phyloP scores from a whole-genome alignment of 1,139 yeast species.

The Debaryomyces fabryi region DNA sequence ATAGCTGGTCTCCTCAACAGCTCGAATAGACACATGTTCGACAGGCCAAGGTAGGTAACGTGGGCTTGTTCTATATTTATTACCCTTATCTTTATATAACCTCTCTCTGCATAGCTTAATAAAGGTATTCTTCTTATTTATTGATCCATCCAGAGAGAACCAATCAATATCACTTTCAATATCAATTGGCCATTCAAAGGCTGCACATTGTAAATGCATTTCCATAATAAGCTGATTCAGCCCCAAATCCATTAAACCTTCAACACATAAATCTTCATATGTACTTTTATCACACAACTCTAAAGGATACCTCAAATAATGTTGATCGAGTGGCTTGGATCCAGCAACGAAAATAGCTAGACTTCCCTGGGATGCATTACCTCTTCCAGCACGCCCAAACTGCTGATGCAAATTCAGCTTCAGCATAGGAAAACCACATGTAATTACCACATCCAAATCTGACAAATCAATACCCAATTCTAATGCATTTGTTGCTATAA shows the following conservation, averaged over 20 bases:
- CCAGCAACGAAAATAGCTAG: constrained; percentile 84
- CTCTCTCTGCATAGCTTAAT: constrained; percentile 44
- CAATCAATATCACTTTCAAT: constrained; percentile 55
- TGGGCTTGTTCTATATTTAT: constrained; percentile 61
- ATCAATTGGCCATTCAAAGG: constrained; percentile 74
- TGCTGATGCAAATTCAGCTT: constrained; percentile 90
- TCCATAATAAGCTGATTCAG: constrained; percentile 55
- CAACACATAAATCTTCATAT: constrained; percentile 50
- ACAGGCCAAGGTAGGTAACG: constrained; percentile 82
- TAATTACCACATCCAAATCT: constrained; percentile 83
- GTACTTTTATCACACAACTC: constrained; percentile 51
- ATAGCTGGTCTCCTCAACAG: constrained; percentile 74
- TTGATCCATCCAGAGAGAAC: constrained; percentile 37
- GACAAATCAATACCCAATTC: constrained; percentile 96
- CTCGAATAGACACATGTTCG: constrained; percentile 71
- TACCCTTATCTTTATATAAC: constrained; percentile 50
- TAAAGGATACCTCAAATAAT: constrained; percentile 72
- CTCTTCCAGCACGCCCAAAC: constrained; percentile 93
- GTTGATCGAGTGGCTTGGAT: constrained; percentile 83
- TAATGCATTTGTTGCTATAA: constrained; percentile 91
- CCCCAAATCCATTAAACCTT: constrained; percentile 38
- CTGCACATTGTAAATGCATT: constrained; percentile 92
- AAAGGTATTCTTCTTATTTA: constrained; percentile 26
- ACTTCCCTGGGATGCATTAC: constrained; percentile 62
- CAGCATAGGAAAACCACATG: constrained; percentile 90